Evolutionary conservation across 2,329 filamentous ascomycete genomes (phyloP), one percentile per base, ranked within the genome.

Genomic region (Ophiocordyceps camponoti-leonardi): DNA sequence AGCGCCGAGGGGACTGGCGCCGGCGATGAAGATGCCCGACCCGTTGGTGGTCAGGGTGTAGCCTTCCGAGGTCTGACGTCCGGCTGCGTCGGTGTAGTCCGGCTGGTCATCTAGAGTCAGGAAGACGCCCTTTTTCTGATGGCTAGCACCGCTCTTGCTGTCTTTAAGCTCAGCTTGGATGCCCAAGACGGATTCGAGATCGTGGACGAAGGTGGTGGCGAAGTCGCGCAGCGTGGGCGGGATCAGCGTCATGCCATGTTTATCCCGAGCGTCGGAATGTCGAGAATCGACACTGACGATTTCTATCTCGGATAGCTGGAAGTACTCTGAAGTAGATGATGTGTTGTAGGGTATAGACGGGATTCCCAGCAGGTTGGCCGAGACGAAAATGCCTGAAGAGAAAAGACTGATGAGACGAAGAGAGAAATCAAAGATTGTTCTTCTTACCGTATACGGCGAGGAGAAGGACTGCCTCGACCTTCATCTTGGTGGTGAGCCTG

Each of bases 1-100:
- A 44, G 64, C 67, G 11, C 74, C 74, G 6, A 75, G 61, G 0
- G 73, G 66, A 44, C 71, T 73, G 7, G 72, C 70, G 1, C 73
- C 73, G 3, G 60, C 59, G 50, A 78, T 68, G 12, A 56, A 59
- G 14, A 75, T 57, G 3, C 66, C 63, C 12, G 58, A 52, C 6
- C 53, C 46, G 16, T 58, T 60, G 4, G 73, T 57, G 12, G 61
- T 57, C 12, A 76, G 56, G 4, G 58, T 57, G 54, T 76, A 73
- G 8, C 65, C 69, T 52, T 77, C 71, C 0, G 67, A 63, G 0
- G 69, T 73, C 35, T 52, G 53, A 8, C 66, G 58, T 0, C 69
- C 69, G 13, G 65, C 68, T 3, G 59, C 68, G 52, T 72, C 66
- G 1, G 60, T 54, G 50, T 65, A 72, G 4, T 57, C 54, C 2